A percentile compares a stretch with the other conserved stretches of the same genome.
Evolutionary conservation across 2,329 filamentous ascomycete genomes (phyloP).

Genomic region (Colletotrichum sp.): DNA sequence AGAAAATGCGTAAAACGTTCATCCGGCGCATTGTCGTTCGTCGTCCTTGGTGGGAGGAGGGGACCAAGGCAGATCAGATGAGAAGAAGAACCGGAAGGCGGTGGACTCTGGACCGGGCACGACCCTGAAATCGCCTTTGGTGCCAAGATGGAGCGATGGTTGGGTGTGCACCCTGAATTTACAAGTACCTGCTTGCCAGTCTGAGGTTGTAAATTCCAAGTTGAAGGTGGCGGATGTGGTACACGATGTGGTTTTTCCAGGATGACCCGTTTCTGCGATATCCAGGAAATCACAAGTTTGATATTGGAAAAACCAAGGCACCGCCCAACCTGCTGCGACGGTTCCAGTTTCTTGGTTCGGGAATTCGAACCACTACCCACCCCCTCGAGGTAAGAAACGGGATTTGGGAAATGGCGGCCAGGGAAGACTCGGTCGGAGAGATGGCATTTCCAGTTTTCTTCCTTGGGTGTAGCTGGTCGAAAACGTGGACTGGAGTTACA

Average conservation of each 20-base stretch:
- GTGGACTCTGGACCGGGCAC: neutral
- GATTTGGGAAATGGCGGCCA: neutral
- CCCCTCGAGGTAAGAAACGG: neutral
- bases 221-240: neutral
- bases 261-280: neutral
- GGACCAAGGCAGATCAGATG: neutral
- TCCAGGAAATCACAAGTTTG: neutral
- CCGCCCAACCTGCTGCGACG: neutral
- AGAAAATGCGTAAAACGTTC: constrained; percentile 4
- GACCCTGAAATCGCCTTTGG: neutral
- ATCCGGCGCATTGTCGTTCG: neutral
- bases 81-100: neutral
- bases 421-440: neutral
- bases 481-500: neutral
- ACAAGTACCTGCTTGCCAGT: neutral
- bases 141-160: neutral
- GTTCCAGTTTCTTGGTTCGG: constrained; percentile 4
- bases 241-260: neutral
- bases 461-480: neutral
- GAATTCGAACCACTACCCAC: neutral
- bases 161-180: neutral
- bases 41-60: neutral
- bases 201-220: neutral
- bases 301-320: neutral
- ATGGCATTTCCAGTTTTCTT: neutral